Evolutionary conservation across 352 stramenopile species (phyloP), one percentile per base, ranked within the genome.

Genomic region (Phytophthora foliorum): DNA sequence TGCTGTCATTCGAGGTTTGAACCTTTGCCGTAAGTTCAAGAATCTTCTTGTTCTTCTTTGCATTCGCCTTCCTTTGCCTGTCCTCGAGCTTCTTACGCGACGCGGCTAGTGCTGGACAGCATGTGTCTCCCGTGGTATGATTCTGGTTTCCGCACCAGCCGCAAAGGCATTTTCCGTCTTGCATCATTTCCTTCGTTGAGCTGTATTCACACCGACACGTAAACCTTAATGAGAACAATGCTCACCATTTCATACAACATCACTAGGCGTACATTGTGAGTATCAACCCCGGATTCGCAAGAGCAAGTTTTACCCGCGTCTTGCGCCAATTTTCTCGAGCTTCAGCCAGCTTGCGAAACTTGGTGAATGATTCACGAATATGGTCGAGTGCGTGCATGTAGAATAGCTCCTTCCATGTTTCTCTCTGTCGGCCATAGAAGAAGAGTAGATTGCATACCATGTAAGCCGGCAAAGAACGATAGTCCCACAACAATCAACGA

Each of bases 121-220:
- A 65, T 8, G 59, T 3, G 50, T 90, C 78, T 36, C 88, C 88
- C 29, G 88, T 94, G 25, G 84, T 92, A 56, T 95, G 88, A 21
- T 92, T 82, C 7, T 64, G 52, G 34, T 82, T 92, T 29, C 88
- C 88, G 45, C 88, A 95, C 88, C 88, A 95, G 10, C 82, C 82
- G 42, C 88, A 95, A 36, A 92, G 78, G 34, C 85, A 93, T 53
- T 90, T 86, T n/a, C 82, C 88, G 39, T 95, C 86, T 62, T 89
- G 79, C 88, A 95, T 94, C 88, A 95, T 94, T 22, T 78, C 77
- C 45, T 89, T 91, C 6, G 88, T 94, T 0, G 88, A 91, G 25
- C 88, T 95, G 21, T 57, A 21, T 11, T 34, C 29, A 34, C 29
- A 34, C 29, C 52, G 22, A 25, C 27, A 63, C 5, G 17, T 8